phyloP scores from a whole-genome alignment of 768 basidiomycete genomes.

The Paxillus involutus region DNA sequence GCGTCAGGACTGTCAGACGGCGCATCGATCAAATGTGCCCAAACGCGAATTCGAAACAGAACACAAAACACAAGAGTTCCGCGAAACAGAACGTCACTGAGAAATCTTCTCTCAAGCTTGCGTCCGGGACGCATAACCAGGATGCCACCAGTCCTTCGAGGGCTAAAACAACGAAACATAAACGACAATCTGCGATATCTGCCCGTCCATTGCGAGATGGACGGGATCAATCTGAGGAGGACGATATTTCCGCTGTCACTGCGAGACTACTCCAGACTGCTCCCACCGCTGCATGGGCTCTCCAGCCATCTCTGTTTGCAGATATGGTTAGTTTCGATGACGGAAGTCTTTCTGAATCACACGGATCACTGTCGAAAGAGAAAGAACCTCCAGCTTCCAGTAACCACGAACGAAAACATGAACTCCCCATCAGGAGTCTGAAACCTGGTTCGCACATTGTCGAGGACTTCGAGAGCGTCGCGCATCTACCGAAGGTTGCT shows the following conservation, averaged over 20 bases:
- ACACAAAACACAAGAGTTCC: constrained; percentile 5
- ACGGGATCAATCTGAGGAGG: not conserved
- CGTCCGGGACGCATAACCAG: not conserved
- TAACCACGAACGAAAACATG: not conserved
- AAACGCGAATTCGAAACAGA: constrained; percentile 1
- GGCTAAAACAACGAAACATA: not conserved
- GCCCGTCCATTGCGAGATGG: not conserved
- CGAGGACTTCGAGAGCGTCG: not conserved
- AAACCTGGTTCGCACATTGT: not conserved
- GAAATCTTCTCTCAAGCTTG: not conserved
- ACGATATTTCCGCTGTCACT: not conserved
- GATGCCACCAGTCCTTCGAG: not conserved
- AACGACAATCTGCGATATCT: not conserved
- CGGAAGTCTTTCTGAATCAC: not conserved
- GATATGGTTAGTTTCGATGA: not conserved
- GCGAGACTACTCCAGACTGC: constrained; percentile 3
- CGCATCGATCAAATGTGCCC: constrained; percentile 10
- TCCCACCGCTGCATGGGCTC: not conserved
- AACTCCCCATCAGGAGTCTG: not conserved
- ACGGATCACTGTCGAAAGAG: not conserved
- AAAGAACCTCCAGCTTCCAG: not conserved
- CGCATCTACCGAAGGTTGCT: not conserved
- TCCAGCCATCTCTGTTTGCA: not conserved
- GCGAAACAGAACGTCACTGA: not conserved
- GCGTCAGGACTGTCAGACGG: constrained; percentile 10